Conservation (phyloP, 2,329 filamentous ascomycete species). For the Escovopsis sp. region DNA sequence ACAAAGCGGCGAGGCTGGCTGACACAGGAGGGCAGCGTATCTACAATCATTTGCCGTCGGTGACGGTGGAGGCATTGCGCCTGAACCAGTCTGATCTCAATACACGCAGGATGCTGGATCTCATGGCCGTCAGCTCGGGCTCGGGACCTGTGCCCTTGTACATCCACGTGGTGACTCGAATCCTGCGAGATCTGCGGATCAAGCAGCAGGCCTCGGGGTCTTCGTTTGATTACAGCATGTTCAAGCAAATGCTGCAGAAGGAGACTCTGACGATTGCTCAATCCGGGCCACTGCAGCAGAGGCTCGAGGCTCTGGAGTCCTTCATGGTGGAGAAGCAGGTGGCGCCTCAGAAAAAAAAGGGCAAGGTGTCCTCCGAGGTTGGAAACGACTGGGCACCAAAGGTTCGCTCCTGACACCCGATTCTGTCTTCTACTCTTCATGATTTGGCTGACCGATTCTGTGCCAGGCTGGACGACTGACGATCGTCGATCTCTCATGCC, state of each 20-base stretch:
- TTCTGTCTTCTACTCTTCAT: background rate
- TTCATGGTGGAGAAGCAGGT: conserved; percentile 17
- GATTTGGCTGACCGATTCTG: background rate
- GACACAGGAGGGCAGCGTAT: background rate
- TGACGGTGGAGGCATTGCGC: conserved; percentile 33
- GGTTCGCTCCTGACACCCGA: conserved; percentile 9
- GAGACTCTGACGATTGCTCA: conserved; percentile 33
- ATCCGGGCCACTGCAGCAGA: conserved; percentile 29
- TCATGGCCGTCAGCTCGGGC: conserved; percentile 37
- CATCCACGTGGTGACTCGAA: conserved; percentile 36
- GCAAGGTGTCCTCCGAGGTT: background rate
- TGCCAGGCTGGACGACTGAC: conserved; percentile 19
- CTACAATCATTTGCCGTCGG: conserved; percentile 11
- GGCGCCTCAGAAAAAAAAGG: background rate
- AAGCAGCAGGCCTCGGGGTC: conserved; percentile 21
- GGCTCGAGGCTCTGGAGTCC: conserved; percentile 32
- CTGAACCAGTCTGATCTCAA: conserved; percentile 38
- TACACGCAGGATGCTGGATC: conserved; percentile 39
- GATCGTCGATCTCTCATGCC: conserved; percentile 54
- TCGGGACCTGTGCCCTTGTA: conserved; percentile 36
- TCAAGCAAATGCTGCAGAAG: conserved; percentile 18
- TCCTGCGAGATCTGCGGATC: conserved; percentile 40
- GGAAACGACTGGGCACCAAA: conserved; percentile 8
- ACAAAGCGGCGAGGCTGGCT: no score
- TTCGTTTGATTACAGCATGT: conserved; percentile 34